Conservation (phyloP, 495 filamentous ascomycete species). For the Aspergillus bertholletiae region DNA sequence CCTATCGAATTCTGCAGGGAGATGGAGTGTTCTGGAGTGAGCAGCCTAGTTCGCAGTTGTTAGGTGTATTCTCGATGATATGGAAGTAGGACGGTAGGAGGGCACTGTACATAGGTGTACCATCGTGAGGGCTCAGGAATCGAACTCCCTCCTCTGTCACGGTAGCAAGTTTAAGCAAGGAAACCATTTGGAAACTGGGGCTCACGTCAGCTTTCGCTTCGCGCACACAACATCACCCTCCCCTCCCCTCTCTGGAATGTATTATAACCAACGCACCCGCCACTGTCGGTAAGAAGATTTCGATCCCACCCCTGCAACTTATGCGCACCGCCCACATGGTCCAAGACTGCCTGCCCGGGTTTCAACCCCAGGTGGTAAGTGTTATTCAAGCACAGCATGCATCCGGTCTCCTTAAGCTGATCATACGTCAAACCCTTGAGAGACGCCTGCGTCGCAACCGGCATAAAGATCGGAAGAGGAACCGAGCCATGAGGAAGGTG, state of each 20-base stretch:
- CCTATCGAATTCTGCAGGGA: constrained; percentile 95
- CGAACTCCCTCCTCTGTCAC: constrained; percentile 95
- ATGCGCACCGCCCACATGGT: constrained; percentile 86
- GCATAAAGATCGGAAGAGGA: constrained; percentile 92
- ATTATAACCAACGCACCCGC: constrained; percentile 66
- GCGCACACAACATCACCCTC: not conserved
- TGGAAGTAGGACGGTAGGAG: not conserved
- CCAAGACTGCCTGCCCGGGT: constrained; percentile 84
- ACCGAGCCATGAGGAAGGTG: constrained; percentile 90
- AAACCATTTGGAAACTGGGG: constrained; percentile 95
- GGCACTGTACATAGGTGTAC: constrained; percentile 71
- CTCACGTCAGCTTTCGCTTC: not conserved
- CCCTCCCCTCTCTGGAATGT: not conserved
- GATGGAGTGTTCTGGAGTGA: constrained; percentile 97
- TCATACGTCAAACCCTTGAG: constrained; percentile 92
- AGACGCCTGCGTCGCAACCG: constrained; percentile 95
- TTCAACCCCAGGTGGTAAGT: constrained; percentile 96
- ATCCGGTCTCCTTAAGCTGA: constrained; percentile 83
- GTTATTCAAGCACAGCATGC: constrained; percentile 91
- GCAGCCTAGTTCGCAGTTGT: constrained; percentile 48
- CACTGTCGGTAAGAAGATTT: constrained; percentile 95
- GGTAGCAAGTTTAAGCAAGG: constrained; percentile 85
- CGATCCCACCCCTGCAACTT: constrained; percentile 91
- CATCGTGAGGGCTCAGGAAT: constrained; percentile 92
- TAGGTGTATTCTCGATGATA: not conserved